Conservation (phyloP, 148 eudicot genomes). For the Oxyria digyna region DNA sequence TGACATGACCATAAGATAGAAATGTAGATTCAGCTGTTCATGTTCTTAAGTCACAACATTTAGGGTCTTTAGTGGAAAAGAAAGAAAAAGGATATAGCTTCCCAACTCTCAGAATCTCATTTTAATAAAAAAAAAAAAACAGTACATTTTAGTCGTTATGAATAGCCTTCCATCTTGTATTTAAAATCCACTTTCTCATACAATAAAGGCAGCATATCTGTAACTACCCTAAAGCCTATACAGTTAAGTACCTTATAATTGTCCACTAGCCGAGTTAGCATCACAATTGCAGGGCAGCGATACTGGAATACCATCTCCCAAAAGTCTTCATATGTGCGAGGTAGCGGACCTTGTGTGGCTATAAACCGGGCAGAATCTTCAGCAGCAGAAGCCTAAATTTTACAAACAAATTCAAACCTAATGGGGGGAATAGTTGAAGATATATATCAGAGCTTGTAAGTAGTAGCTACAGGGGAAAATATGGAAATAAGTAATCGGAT, state of each 20-base stretch:
- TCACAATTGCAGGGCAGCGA: conserved; percentile 73
- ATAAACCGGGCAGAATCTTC: conserved; percentile 64
- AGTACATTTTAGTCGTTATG: not conserved
- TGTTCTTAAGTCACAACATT: not conserved
- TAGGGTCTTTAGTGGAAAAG: not conserved
- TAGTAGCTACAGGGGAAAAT: not conserved
- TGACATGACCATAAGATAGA: not conserved
- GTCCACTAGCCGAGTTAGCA: conserved; percentile 89
- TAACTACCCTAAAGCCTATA: not conserved
- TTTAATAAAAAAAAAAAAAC: too few relatives aligned
- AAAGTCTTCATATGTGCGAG: conserved; percentile 84
- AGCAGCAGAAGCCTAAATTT: conserved; percentile 42
- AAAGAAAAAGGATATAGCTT: not conserved
- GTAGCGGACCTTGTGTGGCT: conserved; percentile 96
- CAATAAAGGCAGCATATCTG: not conserved
- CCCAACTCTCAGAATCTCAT: not conserved
- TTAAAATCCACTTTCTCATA: not conserved
- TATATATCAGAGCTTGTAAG: not conserved
- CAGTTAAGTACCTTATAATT: conserved; percentile 49
- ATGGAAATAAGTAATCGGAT: not conserved
- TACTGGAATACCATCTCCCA: conserved; percentile 95
- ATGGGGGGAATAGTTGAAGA: not conserved
- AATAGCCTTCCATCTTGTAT: not conserved
- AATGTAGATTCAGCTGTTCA: not conserved
- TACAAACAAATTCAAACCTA: conserved; percentile 13